These are phyloP conservation scores for Collybiopsis luxurians DNA, from an alignment of 768 basidiomycete genomes.

Conservation along the genomic window DNA sequence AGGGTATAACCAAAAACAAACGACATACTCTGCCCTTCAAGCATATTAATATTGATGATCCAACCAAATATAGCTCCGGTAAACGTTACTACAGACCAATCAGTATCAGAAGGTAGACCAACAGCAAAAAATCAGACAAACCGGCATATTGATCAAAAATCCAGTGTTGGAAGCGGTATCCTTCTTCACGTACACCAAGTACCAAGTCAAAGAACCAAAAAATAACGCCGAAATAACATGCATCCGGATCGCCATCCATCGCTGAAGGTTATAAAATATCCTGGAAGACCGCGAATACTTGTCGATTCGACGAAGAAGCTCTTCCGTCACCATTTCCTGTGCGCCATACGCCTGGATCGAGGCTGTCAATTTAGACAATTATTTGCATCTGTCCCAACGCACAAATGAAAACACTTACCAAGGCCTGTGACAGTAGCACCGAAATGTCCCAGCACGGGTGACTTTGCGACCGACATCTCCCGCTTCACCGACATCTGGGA, in stretches of 20 bases:
- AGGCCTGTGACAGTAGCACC: conserved; percentile 47
- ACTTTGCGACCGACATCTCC: conserved; percentile 17
- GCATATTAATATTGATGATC: conserved; percentile 4
- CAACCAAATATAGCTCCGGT: conserved; percentile 14
- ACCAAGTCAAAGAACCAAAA: conserved; percentile 35
- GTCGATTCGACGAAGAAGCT: conserved; percentile 36
- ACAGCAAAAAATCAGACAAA: conserved; percentile 19
- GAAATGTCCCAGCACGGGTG: conserved; percentile 28
- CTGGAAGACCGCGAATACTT: no score
- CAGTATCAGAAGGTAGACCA: neutral
- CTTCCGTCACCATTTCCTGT: conserved; percentile 9
- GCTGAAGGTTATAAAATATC: conserved; percentile 36
- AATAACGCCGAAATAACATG: conserved; percentile 44
- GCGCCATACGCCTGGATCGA: conserved; percentile 13
- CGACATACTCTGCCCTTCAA: conserved; percentile 9
- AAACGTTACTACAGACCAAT: conserved; percentile 17
- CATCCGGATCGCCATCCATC: conserved; percentile 31
- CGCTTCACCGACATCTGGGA: conserved; percentile 22
- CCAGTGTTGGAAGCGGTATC: conserved; percentile 29
- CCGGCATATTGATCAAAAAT: conserved; percentile 39
- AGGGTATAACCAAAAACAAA: neutral
- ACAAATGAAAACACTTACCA: no score
- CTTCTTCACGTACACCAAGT: no score
- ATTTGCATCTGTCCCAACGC: no score
- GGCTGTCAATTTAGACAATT: no score